These are phyloP conservation scores for Pestalotiopsis fici DNA, from an alignment of 2,329 filamentous ascomycete species.

Conservation along the genomic window DNA sequence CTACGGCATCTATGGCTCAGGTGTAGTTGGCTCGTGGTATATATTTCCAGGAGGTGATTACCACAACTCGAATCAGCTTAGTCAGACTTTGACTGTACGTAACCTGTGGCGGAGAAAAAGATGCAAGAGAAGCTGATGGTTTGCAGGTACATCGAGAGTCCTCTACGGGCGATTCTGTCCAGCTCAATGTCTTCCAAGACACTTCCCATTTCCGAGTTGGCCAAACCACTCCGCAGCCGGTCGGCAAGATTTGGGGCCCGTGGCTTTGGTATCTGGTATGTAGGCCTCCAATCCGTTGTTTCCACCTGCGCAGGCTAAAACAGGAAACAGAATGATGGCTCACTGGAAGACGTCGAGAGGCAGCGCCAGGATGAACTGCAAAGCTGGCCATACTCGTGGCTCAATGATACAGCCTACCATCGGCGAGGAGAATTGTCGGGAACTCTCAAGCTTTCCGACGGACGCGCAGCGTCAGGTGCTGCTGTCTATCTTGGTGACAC, in stretches of 20 bases:
- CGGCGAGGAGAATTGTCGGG: conserved; percentile 46
- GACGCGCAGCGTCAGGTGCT: conserved; percentile 47
- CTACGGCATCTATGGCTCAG: conserved; percentile 49
- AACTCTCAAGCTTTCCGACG: conserved; percentile 44
- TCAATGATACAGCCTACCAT: conserved; percentile 44
- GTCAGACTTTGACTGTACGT: conserved; percentile 47
- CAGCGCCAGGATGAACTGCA: conserved; percentile 39
- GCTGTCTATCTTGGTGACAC: conserved; percentile 52
- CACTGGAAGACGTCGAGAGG: conserved; percentile 38
- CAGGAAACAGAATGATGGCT: conserved; percentile 40
- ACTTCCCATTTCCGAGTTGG: conserved; percentile 42
- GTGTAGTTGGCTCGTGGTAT: conserved; percentile 51
- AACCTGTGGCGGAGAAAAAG: no score
- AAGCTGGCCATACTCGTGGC: conserved; percentile 51
- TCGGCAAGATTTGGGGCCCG: conserved; percentile 43
- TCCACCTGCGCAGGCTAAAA: neutral
- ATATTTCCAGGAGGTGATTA: conserved; percentile 51
- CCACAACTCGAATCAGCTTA: conserved; percentile 51
- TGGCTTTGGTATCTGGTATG: conserved; percentile 40
- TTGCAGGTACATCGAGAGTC: conserved; percentile 47
- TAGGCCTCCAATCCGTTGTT: neutral
- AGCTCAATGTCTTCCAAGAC: conserved; percentile 56
- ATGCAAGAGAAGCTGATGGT: neutral
- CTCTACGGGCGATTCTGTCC: conserved; percentile 49
- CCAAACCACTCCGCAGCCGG: conserved; percentile 32